Conservation (phyloP, 1,284 basidiomycete genomes). For the Schizophyllum amplum region DNA sequence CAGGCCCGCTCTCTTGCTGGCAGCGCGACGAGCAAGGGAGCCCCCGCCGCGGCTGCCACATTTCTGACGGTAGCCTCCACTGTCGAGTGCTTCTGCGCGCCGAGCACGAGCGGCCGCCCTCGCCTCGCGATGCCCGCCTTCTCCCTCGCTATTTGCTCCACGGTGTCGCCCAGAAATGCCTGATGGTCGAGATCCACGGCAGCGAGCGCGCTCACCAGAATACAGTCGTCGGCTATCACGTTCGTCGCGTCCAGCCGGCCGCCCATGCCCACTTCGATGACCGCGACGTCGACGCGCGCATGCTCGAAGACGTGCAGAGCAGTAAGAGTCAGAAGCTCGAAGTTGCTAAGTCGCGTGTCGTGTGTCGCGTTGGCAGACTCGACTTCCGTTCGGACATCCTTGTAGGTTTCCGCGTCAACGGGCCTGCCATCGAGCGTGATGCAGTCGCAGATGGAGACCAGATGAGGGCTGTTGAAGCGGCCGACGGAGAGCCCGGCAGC, state of each 20-base stretch:
- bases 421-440: constrained; percentile 63
- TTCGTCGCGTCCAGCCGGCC: constrained; percentile 93
- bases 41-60: constrained; percentile 33
- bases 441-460: constrained; percentile 72
- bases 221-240: constrained; percentile 60
- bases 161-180: constrained; percentile 68
- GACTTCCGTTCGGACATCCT: constrained; percentile 40
- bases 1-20: constrained; percentile 24
- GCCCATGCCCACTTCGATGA: constrained; percentile 95
- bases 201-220: constrained; percentile 78
- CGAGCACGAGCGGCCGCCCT: constrained; percentile 69
- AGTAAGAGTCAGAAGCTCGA: constrained; percentile 81
- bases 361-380: constrained; percentile 40
- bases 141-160: constrained; percentile 71
- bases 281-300: constrained; percentile 65
- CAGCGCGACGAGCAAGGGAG: constrained; percentile 29
- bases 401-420: constrained; percentile 46
- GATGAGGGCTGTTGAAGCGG: constrained; percentile 91
- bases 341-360: constrained; percentile 52
- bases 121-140: constrained; percentile 79
- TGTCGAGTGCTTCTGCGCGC: constrained; percentile 51
- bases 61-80: constrained; percentile 32
- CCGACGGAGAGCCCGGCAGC: constrained; percentile 40
- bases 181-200: constrained; percentile 92
- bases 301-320: constrained; percentile 71